Base-by-base conservation (phyloP, 2,329 filamentous ascomycete species). In the Fusarium subglutinans region DNA sequence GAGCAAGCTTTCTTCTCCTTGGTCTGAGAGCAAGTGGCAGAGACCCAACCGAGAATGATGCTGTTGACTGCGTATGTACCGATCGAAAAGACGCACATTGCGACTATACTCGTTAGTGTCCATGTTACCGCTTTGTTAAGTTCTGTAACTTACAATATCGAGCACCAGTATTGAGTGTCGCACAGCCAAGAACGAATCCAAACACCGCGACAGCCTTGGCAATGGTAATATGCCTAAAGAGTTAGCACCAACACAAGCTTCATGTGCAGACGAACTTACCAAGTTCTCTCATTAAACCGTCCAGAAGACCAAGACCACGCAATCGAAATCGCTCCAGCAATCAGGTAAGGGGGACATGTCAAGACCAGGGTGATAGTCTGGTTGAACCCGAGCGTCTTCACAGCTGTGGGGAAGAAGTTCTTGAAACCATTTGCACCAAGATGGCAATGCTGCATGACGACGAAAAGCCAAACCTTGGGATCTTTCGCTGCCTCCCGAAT, bases 371-470 rank as follows among this genome's bases (percentile, higher is more conserved):
- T 79, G 3, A 78, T 71, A 14, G 76, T 80, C 15, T 70, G 74
- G 22, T 69, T 66, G 28, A 77, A 77, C 3, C 73, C 76, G 0
- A 79, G 44, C 0, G 84, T 77, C 53, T 77, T 63, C 0, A 79
- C 73, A 20, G 77, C 76, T 6, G 77, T 75, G 0, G 76, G 77
- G 5, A 78, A 77, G 41, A 79, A 77, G 22, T 79, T 79, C 69
- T 87, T 84, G 73, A 86, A 85, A 3, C 83, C 83, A 48, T 85
- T 86, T 20, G 86, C 85, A 3, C 84, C 84, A 35, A 87, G 77
- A 74, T 87, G 86, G 69, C 87, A 83, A 74, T 87, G 87, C 67
- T 87, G 84, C 84, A 87, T 87, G 55, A 86, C 79, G 6, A 82
- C 82, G 45, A 88, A 84, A 3, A 88, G 74, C 82, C 85, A 88